Percentiles rank a stretch among this genome's conserved stretches.
Conservation (phyloP, 768 basidiomycete genomes). For the Tubosaeta brunneosetosa region DNA sequence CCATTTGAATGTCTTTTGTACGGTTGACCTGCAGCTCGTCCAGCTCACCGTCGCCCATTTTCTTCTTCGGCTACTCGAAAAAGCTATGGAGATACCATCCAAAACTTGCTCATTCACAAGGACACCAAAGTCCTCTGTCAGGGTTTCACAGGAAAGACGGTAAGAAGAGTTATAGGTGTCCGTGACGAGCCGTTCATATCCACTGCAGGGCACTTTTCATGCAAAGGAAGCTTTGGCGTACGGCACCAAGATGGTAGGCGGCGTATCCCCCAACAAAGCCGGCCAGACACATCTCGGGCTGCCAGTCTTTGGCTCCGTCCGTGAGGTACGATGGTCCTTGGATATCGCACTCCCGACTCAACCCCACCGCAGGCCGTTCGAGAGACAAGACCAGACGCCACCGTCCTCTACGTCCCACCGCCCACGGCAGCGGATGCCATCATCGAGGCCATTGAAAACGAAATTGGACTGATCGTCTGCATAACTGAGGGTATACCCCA, state of each 20-base stretch:
- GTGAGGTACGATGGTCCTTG: conserved; percentile 56
- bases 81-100: conserved; percentile 84
- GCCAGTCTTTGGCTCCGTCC: conserved; percentile 89
- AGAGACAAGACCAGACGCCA: conserved; percentile 85
- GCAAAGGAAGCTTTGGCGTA: conserved; percentile 88
- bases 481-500: conserved; percentile 99
- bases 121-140: conserved; percentile 92
- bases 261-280: conserved; percentile 95
- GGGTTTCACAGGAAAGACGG: conserved; percentile 97
- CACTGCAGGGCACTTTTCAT: conserved; percentile 88
- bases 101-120: conserved; percentile 88
- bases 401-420: conserved; percentile 97
- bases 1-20: background rate
- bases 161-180: conserved; percentile 30
- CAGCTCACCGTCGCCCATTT: conserved; percentile 75
- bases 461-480: conserved; percentile 96
- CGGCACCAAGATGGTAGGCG: conserved; percentile 97
- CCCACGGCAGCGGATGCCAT: conserved; percentile 94
- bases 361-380: conserved; percentile 64
- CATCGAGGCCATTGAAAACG: conserved; percentile 97
- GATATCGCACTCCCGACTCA: background rate
- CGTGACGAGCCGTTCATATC: conserved; percentile 3
- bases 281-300: conserved; percentile 93
- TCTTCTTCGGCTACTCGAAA: conserved; percentile 68
- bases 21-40: background rate